These are phyloP conservation scores for Davidsoniella australis DNA, from an alignment of 2,329 filamentous ascomycete species.

Conservation along the genomic window DNA sequence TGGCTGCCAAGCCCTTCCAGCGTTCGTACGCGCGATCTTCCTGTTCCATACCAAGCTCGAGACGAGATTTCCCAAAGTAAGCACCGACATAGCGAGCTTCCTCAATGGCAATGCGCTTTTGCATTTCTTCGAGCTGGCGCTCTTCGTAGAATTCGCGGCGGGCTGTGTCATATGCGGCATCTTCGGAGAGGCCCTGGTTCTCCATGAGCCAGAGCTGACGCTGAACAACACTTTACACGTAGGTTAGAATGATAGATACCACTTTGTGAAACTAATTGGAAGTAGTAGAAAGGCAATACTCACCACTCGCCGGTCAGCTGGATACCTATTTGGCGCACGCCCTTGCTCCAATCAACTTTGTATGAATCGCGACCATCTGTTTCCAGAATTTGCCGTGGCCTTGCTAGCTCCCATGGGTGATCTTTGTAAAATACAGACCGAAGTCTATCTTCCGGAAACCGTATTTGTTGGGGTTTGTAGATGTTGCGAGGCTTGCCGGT, in stretches of 20 bases:
- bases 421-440: slow-evolving; percentile 74
- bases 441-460: slow-evolving; percentile 69
- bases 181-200: slow-evolving; percentile 40
- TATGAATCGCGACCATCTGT: slow-evolving; percentile 67
- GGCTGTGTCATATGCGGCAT: slow-evolving; percentile 66
- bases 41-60: slow-evolving; percentile 65
- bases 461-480: slow-evolving; percentile 63
- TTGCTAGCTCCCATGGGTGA: slow-evolving; percentile 92
- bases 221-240: slow-evolving; percentile 61
- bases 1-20: slow-evolving; percentile 67
- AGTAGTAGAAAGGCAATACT: slow-evolving; percentile 14
- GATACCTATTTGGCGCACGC: slow-evolving; percentile 56
- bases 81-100: slow-evolving; percentile 75
- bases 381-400: slow-evolving; percentile 73
- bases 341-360: slow-evolving; percentile 61
- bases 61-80: slow-evolving; percentile 62
- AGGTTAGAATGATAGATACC: background rate
- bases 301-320: slow-evolving; percentile 74
- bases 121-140: slow-evolving; percentile 67
- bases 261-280: background rate
- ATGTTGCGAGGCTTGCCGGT: slow-evolving; percentile 49
- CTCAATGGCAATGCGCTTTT: slow-evolving; percentile 67
- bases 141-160: slow-evolving; percentile 81
- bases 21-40: slow-evolving; percentile 65
- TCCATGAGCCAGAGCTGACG: slow-evolving; percentile 76